Base-by-base conservation (phyloP, 495 filamentous ascomycete genomes). In the Lasiosphaeria miniovina region DNA sequence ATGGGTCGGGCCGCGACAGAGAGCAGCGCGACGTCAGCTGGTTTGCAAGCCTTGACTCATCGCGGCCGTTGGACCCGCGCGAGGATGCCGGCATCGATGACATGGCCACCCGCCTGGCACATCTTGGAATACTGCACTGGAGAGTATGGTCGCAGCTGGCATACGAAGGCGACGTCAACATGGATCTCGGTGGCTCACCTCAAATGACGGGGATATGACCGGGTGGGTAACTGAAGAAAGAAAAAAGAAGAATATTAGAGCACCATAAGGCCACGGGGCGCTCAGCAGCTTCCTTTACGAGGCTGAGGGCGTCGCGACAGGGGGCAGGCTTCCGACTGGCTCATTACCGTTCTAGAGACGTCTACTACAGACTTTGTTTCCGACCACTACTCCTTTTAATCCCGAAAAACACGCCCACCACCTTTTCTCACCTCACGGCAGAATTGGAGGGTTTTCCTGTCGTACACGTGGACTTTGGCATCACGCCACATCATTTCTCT, bases 41-140 rank as follows among this genome's bases (percentile, higher is more conserved):
- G 15, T 59, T 67, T 9, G 60, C 66, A 9, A 66, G 63, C 51
- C 57, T 62, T 15, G 51, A 58, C 10, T 62, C 65, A 1, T 60
- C 58, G 38, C 69, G 73, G n/a, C 24, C 24, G 24, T 24, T 24
- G 24, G 77, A 77, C 34, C 68, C 71, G 8, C 74, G 75, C 14
- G 77, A 79, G 49, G 76, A 79, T 46, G 78, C 74, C 33, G 82
- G 84, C 54, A 71, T 89, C 15, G 81, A 84, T 49, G 85, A 90
- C 54, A 83, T 93, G 65, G 84, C 88, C 2, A 85, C 82, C 58
- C 85, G 88, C 35, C 76, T 94, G 43, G 86, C 90, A 10, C 92
- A 95, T 64, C 82, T 96, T 46, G 84, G 86, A 8, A 80, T 91
- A 17, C 73, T 96, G 31, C 91, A 96, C 71, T 96, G 91, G 91